Base-by-base conservation (phyloP, 2,329 filamentous ascomycete species). In the Gnomoniopsis smithogilvyi region DNA sequence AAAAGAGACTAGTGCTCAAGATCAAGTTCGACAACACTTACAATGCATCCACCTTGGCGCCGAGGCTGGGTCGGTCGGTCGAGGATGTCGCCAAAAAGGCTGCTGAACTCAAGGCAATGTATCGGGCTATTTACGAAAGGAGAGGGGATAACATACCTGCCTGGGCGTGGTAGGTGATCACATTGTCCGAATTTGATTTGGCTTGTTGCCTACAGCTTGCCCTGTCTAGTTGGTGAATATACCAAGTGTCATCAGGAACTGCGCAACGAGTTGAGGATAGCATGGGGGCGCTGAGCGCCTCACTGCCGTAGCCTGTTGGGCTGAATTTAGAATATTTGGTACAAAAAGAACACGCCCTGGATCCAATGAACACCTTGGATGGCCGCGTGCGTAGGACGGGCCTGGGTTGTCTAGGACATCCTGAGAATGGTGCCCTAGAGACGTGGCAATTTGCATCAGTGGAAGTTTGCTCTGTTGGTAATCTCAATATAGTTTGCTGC, bases 41-140 rank as follows among this genome's bases (percentile, higher is more conserved):
- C 21, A 51, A 63, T 43, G 21, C 47, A 21, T 36, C 15, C 26
- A 47, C 47, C 22, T 54, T 61, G 55, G 59, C 59, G n/a, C 24
- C 34, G 41, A 34, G 33, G 34, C 21, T 63, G 38, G 15, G 19
- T 3, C 52, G 61, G 6, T 34, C 51, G 17, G 14, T 33, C 10
- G 17, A 46, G 2, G 59, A 63, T 21, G 60, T 62, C 21, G 45
- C 45, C 17, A 51, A 26, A n/a, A 60, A 51, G 50, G 60, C 54
- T 22, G 41, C 36, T 8, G 33, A 22, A 14, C 33, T 60, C 26
- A 60, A 56, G 54, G 30, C 24, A 24, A 19, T 21, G 36, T 62
- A 53, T 21, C 22, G 60, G 41, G 33, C 30, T 4, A 33, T 46
- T 19, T 62, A 54, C 54, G 38, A 6, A 1, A 19, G 34, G 21